Base-by-base conservation (phyloP, 75 land plant species). In the Selaginella tamariscina region DNA sequence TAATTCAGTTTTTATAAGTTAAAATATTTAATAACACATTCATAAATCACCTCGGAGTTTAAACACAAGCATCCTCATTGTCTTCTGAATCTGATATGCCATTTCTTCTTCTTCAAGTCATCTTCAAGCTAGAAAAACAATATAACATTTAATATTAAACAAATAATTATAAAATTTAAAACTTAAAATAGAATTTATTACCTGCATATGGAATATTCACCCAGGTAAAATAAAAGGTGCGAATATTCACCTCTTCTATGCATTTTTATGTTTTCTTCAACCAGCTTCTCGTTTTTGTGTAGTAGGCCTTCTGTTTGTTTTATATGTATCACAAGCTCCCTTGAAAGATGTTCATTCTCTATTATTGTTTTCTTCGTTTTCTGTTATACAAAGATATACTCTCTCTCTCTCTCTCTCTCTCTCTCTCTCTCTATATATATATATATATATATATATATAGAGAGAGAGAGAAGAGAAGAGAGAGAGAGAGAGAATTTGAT, bases 301-400 rank as follows among this genome's bases (percentile, higher is more conserved):
- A 63, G 31, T 27, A 77, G 32, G 31, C 64, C 24, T 27, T 54
- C 75, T 29, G 79, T 73, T 39, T 73, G 76, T n/a, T n/a, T 75
- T 20, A 69, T 65, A 44, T 77, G 79, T 44, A 70, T 68, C 55
- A 26, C 65, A 13, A 77, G 55, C 63, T 77, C 79, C 31, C 32
- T 69, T 21, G 65, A 39, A 0, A 77, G 63, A 32, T 77, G 66
- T n/a, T 77, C 79, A 32, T 77, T 77, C 56, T 77, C 76, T 0
- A 73, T 31, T 24, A 72, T 77, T 24, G 79, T 77, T 33, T 54
- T 77, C 27, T 77, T 77, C 20, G 79, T 77, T 73, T 72, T 77
- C 79, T 77, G 71, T 24, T n/a, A 70, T 44, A 21, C 23, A 27
- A 59, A 9, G 26, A 21, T 9, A n/a, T 8, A 8, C 8, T 49